Conservation (phyloP, 2,329 filamentous ascomycete species). For the Penicillium sp. region DNA sequence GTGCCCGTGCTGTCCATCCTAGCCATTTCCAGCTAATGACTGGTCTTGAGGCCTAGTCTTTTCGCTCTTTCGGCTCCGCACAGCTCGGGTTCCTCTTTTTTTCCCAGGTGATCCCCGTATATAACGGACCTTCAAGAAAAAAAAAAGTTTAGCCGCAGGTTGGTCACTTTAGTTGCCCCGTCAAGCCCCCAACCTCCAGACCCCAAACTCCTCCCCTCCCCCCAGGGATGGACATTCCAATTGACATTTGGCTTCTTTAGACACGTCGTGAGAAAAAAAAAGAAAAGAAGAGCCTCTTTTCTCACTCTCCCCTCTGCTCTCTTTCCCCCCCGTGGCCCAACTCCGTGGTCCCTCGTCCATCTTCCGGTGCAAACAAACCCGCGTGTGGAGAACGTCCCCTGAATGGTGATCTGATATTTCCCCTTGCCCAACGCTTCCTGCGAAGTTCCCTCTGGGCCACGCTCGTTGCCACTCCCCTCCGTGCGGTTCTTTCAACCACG, state of each 20-base stretch:
- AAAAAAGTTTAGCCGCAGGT: conserved; percentile 14
- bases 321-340: too few species aligned
- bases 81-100: conserved; percentile 6
- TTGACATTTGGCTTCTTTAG: conserved; percentile 29
- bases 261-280: too few species aligned
- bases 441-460: conserved; percentile 5
- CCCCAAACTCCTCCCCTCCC: too few species aligned
- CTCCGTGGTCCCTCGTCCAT: conserved; percentile 4
- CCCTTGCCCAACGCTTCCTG: conserved; percentile 51
- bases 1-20: conserved; percentile 13
- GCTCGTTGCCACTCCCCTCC: too few species aligned
- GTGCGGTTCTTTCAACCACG: conserved; percentile 18
- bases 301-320: conserved; percentile 11
- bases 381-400: conserved; percentile 13
- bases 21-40: conserved; percentile 25
- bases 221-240: conserved; percentile 32
- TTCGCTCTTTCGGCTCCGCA: conserved; percentile 18
- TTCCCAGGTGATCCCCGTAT: too few species aligned
- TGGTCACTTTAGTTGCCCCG: conserved; percentile 12
- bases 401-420: conserved; percentile 32
- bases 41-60: conserved; percentile 16
- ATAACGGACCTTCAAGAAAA: conserved; percentile 9
- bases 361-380: conserved; percentile 2
- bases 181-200: conserved; percentile 13
- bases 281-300: conserved; percentile 22